A percentile compares a stretch with the other conserved stretches of the same genome.
Conservation (phyloP, 2,329 filamentous ascomycete genomes). For the Talaromyces piceae region DNA sequence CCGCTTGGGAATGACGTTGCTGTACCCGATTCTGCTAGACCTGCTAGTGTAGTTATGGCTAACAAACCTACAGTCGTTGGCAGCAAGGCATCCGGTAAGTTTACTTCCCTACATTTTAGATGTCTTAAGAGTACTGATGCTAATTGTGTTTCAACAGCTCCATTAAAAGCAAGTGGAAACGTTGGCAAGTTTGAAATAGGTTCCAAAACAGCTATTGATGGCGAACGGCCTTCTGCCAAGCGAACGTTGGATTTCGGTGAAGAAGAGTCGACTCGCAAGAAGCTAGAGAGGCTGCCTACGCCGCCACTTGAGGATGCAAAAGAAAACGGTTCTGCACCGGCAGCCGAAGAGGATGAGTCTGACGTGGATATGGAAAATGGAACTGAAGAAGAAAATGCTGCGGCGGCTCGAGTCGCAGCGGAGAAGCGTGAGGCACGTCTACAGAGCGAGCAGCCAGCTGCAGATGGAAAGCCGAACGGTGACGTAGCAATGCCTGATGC, state of each 20-base stretch:
- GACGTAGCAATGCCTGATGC: slow-evolving; percentile 28
- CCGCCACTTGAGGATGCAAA: slow-evolving; percentile 59
- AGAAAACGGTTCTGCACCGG: slow-evolving; percentile 39
- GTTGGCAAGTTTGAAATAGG: slow-evolving; percentile 77
- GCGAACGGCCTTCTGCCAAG: slow-evolving; percentile 60
- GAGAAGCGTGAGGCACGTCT: slow-evolving; percentile 70
- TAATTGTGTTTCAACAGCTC: slow-evolving; percentile 40
- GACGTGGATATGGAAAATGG: slow-evolving; percentile 70
- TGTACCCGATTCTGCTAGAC: slow-evolving; percentile 41
- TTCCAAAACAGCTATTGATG: slow-evolving; percentile 57
- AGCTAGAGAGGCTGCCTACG: slow-evolving; percentile 82
- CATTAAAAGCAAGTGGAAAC: slow-evolving; percentile 61
- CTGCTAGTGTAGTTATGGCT: slow-evolving; percentile 35
- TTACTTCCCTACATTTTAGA: not conserved
- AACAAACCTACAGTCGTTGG: slow-evolving; percentile 37
- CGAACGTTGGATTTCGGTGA: slow-evolving; percentile 79
- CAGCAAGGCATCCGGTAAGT: slow-evolving; percentile 35
- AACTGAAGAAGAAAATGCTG: slow-evolving; percentile 80
- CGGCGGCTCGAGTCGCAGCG: slow-evolving; percentile 75
- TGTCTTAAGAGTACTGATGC: slow-evolving; percentile 9
- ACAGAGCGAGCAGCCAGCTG: slow-evolving; percentile 34
- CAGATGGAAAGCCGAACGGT: slow-evolving; percentile 20
- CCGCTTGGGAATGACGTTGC: slow-evolving; percentile 50
- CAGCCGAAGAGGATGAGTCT: slow-evolving; percentile 55
- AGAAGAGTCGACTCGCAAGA: slow-evolving; percentile 77